These are phyloP conservation scores for Onygenales sp. DNA, from an alignment of 2,329 filamentous ascomycete species.

Conservation along the genomic window DNA sequence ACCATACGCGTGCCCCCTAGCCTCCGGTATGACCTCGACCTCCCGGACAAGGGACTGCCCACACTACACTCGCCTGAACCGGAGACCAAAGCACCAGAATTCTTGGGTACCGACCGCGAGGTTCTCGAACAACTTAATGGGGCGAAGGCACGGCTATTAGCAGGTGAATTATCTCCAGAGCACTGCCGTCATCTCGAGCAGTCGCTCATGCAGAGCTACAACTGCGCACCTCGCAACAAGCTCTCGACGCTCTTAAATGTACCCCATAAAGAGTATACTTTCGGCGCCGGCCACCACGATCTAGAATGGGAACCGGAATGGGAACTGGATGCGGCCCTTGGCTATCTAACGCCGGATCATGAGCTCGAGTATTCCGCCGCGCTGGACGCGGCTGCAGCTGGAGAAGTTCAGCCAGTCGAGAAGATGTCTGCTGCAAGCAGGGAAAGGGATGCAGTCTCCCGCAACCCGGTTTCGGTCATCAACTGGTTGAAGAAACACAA, in stretches of 20 bases:
- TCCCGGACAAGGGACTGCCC: conserved; percentile 26
- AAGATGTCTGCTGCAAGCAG: conserved; percentile 39
- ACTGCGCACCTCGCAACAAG: conserved; percentile 27
- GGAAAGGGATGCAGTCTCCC: conserved; percentile 48
- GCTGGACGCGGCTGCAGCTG: conserved; percentile 41
- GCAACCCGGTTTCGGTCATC: conserved; percentile 85
- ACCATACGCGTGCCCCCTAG: conserved; percentile 65
- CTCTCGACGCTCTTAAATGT: conserved; percentile 24
- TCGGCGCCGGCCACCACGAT: conserved; percentile 9
- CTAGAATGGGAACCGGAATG: conserved; percentile 15
- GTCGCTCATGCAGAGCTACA: conserved; percentile 26
- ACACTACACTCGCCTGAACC: conserved; percentile 37
- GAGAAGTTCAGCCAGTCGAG: conserved; percentile 39
- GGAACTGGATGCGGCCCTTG: conserved; percentile 25
- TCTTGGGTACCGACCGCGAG: conserved; percentile 23
- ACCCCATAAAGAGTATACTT: conserved; percentile 18
- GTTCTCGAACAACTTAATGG: conserved; percentile 26
- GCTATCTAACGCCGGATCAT: conserved; percentile 36
- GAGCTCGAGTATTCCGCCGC: conserved; percentile 34
- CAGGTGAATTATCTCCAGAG: conserved; percentile 25
- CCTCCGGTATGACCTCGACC: conserved; percentile 62
- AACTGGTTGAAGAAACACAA: conserved; percentile 88
- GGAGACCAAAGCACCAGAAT: conserved; percentile 25
- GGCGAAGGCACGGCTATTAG: conserved; percentile 27
- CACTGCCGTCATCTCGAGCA: conserved; percentile 31